Conservation (phyloP, 306 rosid species). For the Lagenaria siceraria region DNA sequence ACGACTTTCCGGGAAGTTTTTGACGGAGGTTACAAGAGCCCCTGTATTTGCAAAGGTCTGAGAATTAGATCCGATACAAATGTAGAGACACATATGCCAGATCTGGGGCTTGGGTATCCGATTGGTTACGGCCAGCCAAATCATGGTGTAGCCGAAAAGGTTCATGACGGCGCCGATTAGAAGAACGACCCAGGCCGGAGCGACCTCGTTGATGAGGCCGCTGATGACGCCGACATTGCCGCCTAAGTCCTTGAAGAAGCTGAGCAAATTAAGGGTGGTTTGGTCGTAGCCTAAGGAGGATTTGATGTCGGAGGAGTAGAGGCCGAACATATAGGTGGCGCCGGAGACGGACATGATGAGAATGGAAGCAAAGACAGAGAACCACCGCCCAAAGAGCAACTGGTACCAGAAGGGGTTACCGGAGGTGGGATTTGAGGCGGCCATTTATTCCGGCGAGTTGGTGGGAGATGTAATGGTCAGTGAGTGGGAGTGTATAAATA, state of each 20-base stretch:
- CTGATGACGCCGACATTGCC: conserved; percentile 43
- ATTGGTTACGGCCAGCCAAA: conserved; percentile 52
- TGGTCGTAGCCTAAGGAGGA: conserved; percentile 57
- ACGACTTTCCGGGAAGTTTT: conserved; percentile 49
- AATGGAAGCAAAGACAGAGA: conserved; percentile 48
- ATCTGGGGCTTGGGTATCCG: conserved; percentile 27
- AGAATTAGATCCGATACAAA: conserved; percentile 60
- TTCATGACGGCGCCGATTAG: conserved; percentile 45
- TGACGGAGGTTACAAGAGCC: conserved; percentile 46
- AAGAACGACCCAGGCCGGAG: conserved; percentile 56
- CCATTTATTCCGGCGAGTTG: neutral
- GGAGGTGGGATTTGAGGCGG: neutral
- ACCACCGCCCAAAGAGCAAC: conserved; percentile 51
- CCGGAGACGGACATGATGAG: conserved; percentile 58
- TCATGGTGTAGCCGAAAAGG: conserved; percentile 65
- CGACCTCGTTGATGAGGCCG: conserved; percentile 50
- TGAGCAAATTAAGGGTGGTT: conserved; percentile 47
- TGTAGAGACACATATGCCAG: conserved; percentile 74
- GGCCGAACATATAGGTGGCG: conserved; percentile 49
- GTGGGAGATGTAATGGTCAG: neutral
- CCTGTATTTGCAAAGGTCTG: conserved; percentile 53
- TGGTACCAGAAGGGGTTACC: conserved; percentile 4
- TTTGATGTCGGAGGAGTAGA: conserved; percentile 47
- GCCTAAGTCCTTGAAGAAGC: conserved; percentile 79
- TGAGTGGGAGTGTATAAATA: neutral